Evolutionary conservation across 768 basidiomycete species (phyloP), one percentile per base, ranked within the genome.

Genomic region (Boletus pseudo-olivaceus): DNA sequence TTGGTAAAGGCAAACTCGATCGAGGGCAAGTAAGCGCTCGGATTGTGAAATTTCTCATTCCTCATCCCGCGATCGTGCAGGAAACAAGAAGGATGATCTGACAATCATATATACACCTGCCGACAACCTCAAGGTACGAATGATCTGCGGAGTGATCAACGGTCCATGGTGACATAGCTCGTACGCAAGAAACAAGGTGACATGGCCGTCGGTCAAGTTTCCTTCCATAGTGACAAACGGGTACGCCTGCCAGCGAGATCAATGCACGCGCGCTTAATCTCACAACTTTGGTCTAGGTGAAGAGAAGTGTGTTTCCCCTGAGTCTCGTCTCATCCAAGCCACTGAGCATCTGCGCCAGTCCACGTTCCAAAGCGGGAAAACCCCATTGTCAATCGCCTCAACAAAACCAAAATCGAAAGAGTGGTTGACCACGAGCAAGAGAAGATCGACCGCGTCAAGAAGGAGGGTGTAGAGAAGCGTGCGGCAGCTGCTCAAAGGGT

Each of bases 1-100:
- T 78, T 99, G 2, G 96, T 98, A 32, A 99, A 99, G 71, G 95
- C 95, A 1, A 98, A 98, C 65, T 95, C 93, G 11, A 98, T 98
- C 52, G 93, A 97, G 76, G 95, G 94, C 54, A 17, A 38, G 51
- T 35, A 34, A 37, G 8, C 37, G 3, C 20, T n/a, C 20, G 19
- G 7, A 9, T 29, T 32, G n/a, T 32, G 54, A 33, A 33, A 49
- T 49, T 7, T 34, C 15, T 11, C 26, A 1, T 20, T 11, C 0
- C 46, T 57, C 3, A 51, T 37, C 17, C 5, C n/a, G 53, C 19
- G 35, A 23, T 48, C 35, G 17, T 23, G 2, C 63, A 96, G 95
- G 94, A 9, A 97, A 98, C 76, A 98, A 98, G 75, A 95, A 94
- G 73, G 90, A 93, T 59, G 86, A 96, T 64, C 65, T 98, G 42